phyloP scores from a whole-genome alignment of 257 asterid genomes.

The Cruciata laevipes region DNA sequence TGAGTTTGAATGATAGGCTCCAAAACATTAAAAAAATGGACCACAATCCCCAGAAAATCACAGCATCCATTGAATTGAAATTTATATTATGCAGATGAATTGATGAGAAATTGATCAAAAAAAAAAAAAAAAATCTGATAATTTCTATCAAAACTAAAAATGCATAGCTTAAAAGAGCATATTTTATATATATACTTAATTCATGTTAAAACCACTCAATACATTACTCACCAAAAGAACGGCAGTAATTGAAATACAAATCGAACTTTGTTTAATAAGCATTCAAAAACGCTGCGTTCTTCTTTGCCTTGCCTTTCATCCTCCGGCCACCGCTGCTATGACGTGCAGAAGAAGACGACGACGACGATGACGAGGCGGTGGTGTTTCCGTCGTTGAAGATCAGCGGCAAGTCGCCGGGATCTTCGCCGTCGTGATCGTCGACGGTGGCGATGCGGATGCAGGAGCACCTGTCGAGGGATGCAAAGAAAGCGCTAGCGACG shows the following conservation, averaged over 20 bases:
- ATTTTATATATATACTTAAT: not conserved
- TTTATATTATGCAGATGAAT: not conserved
- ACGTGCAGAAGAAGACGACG: not conserved
- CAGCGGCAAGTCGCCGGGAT: slow-evolving; percentile 47
- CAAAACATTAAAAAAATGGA: too few relatives aligned
- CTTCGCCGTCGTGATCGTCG: slow-evolving; percentile 67
- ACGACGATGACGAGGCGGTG: not conserved
- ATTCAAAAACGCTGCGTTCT: slow-evolving; percentile 15
- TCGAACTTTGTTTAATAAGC: slow-evolving; percentile 4
- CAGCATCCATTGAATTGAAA: too few relatives aligned
- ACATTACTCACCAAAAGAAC: not conserved
- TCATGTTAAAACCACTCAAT: not conserved
- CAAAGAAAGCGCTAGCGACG: slow-evolving; percentile 60
- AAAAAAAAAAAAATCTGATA: not conserved
- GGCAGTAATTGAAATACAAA: not conserved
- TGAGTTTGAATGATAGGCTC: not conserved
- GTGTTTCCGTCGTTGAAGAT: slow-evolving; percentile 40
- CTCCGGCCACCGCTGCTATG: slow-evolving; percentile 17
- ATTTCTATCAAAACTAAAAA: not conserved
- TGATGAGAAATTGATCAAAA: not conserved
- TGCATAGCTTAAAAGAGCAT: too few relatives aligned
- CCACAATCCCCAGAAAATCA: too few relatives aligned
- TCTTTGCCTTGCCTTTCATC: slow-evolving; percentile 41
- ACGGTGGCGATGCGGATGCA: slow-evolving; percentile 63
- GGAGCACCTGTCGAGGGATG: slow-evolving; percentile 71